A percentile compares a stretch with the other conserved stretches of the same genome.
Conservation (phyloP, 306 rosid genomes). For the Rosa multiflora region DNA sequence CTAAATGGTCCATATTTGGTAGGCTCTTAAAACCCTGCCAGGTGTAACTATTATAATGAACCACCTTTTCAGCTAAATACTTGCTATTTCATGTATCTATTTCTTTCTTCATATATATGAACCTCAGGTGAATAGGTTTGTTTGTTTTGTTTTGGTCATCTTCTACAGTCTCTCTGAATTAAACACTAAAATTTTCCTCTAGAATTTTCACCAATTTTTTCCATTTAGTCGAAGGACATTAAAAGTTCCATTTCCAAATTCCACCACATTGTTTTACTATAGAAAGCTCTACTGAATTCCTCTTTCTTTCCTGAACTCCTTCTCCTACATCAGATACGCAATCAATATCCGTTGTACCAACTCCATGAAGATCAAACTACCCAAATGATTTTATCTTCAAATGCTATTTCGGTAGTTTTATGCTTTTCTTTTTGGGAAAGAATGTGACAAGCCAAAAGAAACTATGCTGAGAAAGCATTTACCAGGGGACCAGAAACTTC, state of each 20-base stretch:
- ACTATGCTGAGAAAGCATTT: conserved; percentile 18
- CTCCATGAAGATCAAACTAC: neutral
- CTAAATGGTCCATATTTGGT: neutral
- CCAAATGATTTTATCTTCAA: neutral
- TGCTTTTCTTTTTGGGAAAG: neutral
- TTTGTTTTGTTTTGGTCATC: neutral
- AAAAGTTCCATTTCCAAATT: neutral
- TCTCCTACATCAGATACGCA: neutral
- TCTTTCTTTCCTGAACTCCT: neutral
- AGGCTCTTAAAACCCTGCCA: too few species aligned
- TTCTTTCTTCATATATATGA: neutral
- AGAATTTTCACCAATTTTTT: neutral
- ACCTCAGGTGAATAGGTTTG: neutral
- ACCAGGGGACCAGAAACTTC: conserved; percentile 93
- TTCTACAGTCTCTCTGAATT: neutral
- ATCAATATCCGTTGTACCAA: neutral
- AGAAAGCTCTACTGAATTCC: too few species aligned
- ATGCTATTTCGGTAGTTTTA: neutral
- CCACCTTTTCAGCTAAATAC: neutral
- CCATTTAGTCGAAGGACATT: neutral
- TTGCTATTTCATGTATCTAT: neutral
- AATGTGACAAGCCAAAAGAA: conserved; percentile 1
- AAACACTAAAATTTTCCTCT: neutral
- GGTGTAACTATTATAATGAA: neutral
- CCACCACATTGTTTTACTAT: neutral